Evolutionary conservation across 2,329 filamentous ascomycete genomes (phyloP).

Genomic region (Gaeumannomyces sp.): DNA sequence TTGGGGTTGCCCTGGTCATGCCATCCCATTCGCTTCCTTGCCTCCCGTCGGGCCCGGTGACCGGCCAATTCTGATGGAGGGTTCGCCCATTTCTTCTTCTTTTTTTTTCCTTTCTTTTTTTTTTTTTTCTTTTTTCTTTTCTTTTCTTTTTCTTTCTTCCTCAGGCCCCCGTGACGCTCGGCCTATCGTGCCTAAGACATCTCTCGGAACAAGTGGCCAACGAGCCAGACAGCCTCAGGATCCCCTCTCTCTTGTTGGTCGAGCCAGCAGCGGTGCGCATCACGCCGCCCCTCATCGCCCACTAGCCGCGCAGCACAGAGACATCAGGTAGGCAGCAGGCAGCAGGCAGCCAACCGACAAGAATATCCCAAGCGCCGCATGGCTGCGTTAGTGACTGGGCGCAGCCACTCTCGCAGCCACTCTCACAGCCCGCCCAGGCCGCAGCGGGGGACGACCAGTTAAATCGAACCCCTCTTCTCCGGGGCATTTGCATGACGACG

Average conservation of each 20-base stretch:
- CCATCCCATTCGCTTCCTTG: neutral
- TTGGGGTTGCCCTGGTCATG: neutral
- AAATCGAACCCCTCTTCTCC: neutral
- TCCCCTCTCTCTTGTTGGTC: no score
- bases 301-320: neutral
- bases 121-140: neutral
- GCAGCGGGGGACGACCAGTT: neutral
- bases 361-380: neutral
- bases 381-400: neutral
- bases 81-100: neutral
- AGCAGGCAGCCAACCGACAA: neutral
- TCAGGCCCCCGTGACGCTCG: neutral
- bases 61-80: neutral
- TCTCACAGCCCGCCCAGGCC: neutral
- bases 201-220: neutral
- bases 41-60: neutral
- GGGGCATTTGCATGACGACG: neutral
- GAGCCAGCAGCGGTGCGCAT: neutral
- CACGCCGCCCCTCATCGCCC: neutral
- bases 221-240: neutral
- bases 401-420: neutral
- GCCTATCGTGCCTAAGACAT: neutral
- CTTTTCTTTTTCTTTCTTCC: no score
- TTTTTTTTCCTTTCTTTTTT: neutral
- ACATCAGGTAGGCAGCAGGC: neutral